phyloP scores from a whole-genome alignment of 1,284 basidiomycete species.

The Schizophyllum commune region DNA sequence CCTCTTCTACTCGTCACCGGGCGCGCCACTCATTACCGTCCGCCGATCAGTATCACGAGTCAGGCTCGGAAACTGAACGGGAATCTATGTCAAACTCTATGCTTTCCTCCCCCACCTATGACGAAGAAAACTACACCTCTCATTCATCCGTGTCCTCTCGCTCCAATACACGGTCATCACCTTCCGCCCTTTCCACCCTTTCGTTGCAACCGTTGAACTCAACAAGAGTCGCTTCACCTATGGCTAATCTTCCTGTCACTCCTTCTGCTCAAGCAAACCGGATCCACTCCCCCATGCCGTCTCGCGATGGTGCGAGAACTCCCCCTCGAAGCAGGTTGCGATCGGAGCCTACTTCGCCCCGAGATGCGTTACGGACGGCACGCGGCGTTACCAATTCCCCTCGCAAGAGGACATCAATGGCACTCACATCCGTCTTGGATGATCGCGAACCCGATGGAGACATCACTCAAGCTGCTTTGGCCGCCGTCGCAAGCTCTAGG shows the following conservation, averaged over 20 bases:
- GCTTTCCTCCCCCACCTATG: constrained; percentile 21
- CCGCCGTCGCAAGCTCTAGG: constrained; percentile 50
- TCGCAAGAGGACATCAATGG: constrained; percentile 23
- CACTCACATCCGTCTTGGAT: constrained; percentile 15
- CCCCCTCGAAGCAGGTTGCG: constrained; percentile 35
- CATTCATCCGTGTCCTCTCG: constrained; percentile 30
- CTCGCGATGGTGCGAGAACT: constrained; percentile 1
- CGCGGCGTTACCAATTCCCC: constrained; percentile 1
- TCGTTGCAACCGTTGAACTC: constrained; percentile 14
- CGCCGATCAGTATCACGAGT: constrained; percentile 33
- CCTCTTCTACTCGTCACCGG: constrained; percentile 18
- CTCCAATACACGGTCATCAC: constrained; percentile 30
- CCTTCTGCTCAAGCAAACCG: constrained; percentile 6
- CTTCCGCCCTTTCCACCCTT: constrained; percentile 19
- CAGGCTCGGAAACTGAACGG: constrained; percentile 72
- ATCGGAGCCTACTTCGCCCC: constrained; percentile 50
- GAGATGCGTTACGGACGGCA: neutral
- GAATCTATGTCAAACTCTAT: constrained; percentile 34
- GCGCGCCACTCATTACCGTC: constrained; percentile 11
- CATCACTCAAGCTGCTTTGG: constrained; percentile 49
- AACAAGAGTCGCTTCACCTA: constrained; percentile 4
- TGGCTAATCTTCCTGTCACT: constrained; percentile 7
- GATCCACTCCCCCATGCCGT: constrained; percentile 12
- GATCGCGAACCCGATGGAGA: constrained; percentile 16
- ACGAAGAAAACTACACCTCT: constrained; percentile 15